Percentiles rank a stretch among this genome's conserved stretches.
Conservation (phyloP, 768 basidiomycete species). For the Amylocystis lapponica region DNA sequence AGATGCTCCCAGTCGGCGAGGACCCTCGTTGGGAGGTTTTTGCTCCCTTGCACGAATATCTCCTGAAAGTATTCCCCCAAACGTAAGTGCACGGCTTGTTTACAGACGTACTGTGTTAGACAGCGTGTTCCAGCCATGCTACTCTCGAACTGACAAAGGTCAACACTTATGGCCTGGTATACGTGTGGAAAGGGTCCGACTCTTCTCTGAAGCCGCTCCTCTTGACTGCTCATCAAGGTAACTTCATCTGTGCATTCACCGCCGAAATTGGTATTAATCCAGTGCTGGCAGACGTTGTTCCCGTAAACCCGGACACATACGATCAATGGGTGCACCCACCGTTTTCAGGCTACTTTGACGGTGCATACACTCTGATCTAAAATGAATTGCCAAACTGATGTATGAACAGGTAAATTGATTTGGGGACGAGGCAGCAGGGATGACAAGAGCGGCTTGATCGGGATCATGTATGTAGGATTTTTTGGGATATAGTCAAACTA, state of each 20-base stretch:
- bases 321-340: conserved; percentile 44
- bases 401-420: conserved; percentile 19
- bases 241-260: not conserved
- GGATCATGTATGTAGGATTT: conserved; percentile 22
- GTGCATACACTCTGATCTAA: conserved; percentile 6
- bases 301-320: conserved; percentile 39
- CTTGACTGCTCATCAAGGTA: conserved; percentile 48
- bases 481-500: not conserved
- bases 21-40: conserved; percentile 43
- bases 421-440: conserved; percentile 32
- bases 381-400: not conserved
- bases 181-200: conserved; percentile 52
- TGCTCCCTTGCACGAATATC: conserved; percentile 33
- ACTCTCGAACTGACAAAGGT: conserved; percentile 48
- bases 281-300: conserved; percentile 38
- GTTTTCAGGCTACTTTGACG: conserved; percentile 43
- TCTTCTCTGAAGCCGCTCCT: conserved; percentile 48
- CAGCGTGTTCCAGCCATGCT: conserved; percentile 33
- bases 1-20: conserved; percentile 40
- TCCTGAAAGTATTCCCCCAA: conserved; percentile 52
- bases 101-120: too few species aligned
- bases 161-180: conserved; percentile 58
- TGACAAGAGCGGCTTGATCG: conserved; percentile 30
- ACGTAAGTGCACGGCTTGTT: conserved; percentile 34
- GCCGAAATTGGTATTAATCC: not conserved